These are phyloP conservation scores for Polyrhizophydium stewartii DNA, from an alignment of 371 early-diverging fungal species.

Conservation along the genomic window DNA sequence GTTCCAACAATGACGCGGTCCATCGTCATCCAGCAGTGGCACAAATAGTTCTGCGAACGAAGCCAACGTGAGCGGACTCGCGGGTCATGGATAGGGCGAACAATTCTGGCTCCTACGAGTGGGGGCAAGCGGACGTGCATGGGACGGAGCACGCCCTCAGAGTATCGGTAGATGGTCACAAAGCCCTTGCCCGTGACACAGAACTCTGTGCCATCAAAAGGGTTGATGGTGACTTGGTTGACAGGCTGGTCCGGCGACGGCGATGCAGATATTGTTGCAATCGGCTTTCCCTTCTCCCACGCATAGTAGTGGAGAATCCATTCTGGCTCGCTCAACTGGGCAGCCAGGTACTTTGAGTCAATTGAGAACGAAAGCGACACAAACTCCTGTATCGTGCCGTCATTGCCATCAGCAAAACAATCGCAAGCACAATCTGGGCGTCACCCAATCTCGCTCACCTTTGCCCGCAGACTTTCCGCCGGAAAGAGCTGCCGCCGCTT, in stretches of 20 bases:
- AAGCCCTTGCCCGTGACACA: conserved; percentile 24
- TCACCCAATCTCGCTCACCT: not conserved
- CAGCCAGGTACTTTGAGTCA: conserved; percentile 42
- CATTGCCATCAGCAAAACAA: not conserved
- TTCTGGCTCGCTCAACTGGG: conserved; percentile 35
- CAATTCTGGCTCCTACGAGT: not conserved
- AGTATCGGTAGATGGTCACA: conserved; percentile 29
- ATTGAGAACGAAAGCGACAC: conserved; percentile 37
- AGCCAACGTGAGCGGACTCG: too few relatives aligned
- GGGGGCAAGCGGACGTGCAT: not conserved
- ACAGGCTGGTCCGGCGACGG: conserved; percentile 14
- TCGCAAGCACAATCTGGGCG: not conserved
- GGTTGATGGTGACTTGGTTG: conserved; percentile 34
- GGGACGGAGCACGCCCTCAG: conserved; percentile 32
- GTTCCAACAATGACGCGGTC: conserved; percentile 28
- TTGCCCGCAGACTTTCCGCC: not conserved
- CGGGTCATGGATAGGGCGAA: too few relatives aligned
- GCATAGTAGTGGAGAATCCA: conserved; percentile 38
- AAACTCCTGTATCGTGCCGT: conserved; percentile 26
- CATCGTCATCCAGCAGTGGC: conserved; percentile 36
- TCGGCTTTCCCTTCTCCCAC: conserved; percentile 44
- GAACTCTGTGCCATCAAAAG: conserved; percentile 41
- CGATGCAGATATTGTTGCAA: conserved; percentile 16
- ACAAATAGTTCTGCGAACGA: conserved; percentile 25
- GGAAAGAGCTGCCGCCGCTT: conserved; percentile 25